Evolutionary conservation across 768 basidiomycete species (phyloP).

Genomic region (Russula sp.): DNA sequence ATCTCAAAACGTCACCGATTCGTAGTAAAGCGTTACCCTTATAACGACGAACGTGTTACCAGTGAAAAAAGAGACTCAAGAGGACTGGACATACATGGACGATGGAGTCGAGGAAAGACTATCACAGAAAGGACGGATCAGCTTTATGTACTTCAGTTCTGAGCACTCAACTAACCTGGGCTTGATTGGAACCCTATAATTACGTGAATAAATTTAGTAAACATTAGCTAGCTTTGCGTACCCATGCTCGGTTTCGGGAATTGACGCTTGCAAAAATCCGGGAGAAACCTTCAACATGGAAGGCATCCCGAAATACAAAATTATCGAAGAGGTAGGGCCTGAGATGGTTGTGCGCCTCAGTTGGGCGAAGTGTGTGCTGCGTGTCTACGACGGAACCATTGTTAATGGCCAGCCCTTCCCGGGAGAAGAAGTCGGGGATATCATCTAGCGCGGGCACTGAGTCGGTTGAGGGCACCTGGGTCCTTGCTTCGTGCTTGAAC

Average conservation of each 20-base stretch:
- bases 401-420: conserved; percentile 21
- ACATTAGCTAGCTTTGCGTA: conserved; percentile 4
- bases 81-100: conserved; percentile 20
- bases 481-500: conserved; percentile 23
- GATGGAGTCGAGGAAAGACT: conserved; percentile 26
- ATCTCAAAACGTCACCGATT: conserved; percentile 29
- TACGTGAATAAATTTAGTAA: not conserved
- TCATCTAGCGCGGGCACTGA: conserved; percentile 1
- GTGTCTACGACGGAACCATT: conserved; percentile 15
- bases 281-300: conserved; percentile 25
- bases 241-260: conserved; percentile 24
- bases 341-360: conserved; percentile 26
- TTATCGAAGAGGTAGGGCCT: conserved; percentile 22
- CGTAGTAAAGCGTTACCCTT: conserved; percentile 27
- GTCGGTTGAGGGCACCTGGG: not conserved
- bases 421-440: conserved; percentile 23
- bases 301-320: conserved; percentile 24
- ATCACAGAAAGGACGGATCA: not conserved
- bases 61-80: not conserved
- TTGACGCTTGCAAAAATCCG: conserved; percentile 25
- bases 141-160: not conserved
- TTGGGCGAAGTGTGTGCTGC: conserved; percentile 20
- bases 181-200: conserved; percentile 24
- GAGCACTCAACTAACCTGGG: conserved; percentile 23
- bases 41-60: not conserved